Base-by-base conservation (phyloP, 768 basidiomycete species). In the Collybiopsis confluens region DNA sequence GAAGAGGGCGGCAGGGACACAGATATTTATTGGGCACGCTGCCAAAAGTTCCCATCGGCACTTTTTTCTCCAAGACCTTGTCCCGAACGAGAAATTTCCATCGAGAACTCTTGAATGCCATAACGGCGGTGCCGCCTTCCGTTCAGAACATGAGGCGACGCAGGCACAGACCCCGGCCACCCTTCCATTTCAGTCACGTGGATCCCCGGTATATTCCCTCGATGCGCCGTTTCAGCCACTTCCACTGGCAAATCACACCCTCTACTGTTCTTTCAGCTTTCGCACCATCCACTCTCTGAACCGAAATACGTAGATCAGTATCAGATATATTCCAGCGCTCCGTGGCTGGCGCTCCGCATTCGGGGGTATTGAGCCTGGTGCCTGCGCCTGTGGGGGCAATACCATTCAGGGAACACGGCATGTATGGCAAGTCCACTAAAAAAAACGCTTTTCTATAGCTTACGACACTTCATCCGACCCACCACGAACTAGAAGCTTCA, bases 241-340 rank as follows among this genome's bases (percentile, higher is more conserved):
- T n/a, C n/a, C n/a, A n/a, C n/a, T n/a, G n/a, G n/a, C n/a, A n/a
- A n/a, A n/a, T n/a, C n/a, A n/a, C n/a, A n/a, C n/a, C n/a, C n/a
- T n/a, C n/a, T n/a, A n/a, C n/a, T n/a, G n/a, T n/a, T n/a, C n/a
- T n/a, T n/a, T n/a, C n/a, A n/a, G n/a, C n/a, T n/a, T n/a, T n/a
- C n/a, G n/a, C n/a, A n/a, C n/a, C n/a, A n/a, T n/a, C n/a, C n/a
- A n/a, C n/a, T n/a, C n/a, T n/a, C n/a, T n/a, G n/a, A n/a, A n/a
- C n/a, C n/a, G n/a, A n/a, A n/a, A n/a, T n/a, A n/a, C n/a, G n/a
- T n/a, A n/a, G n/a, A 48, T 48, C 47, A 48, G 20, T 21, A 48
- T 48, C 47, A 48, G 47, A 48, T 48, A 48, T n/a, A 48, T 37
- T n/a, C n/a, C 47, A 36, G 47, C 35, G 47, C 47, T 48, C 47